Evolutionary conservation across 176 grass and related monocot species (phyloP).

Genomic region (Aechmea fasciata): DNA sequence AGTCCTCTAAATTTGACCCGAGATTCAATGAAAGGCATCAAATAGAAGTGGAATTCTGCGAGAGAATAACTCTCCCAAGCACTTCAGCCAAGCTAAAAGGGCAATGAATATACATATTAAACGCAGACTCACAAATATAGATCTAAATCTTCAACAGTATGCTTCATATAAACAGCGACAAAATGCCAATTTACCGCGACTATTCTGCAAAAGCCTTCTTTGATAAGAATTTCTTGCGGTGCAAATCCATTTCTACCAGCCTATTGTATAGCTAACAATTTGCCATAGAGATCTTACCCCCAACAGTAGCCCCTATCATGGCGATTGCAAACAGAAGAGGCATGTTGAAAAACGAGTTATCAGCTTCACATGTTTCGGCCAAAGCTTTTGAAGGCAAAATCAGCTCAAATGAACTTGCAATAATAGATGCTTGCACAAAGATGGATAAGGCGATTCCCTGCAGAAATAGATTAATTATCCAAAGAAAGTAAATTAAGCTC

Average conservation of each 20-base stretch:
- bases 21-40: background rate
- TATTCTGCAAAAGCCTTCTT: background rate
- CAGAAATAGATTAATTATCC: background rate
- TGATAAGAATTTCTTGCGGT: background rate
- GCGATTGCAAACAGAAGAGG: constrained; percentile 84
- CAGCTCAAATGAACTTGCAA: constrained; percentile 33
- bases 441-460: constrained; percentile 36
- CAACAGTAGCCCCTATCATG: constrained; percentile 93
- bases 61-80: background rate
- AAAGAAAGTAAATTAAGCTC: too few relatives aligned
- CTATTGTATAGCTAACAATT: constrained; percentile 8
- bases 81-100: background rate
- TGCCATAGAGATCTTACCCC: constrained; percentile 40
- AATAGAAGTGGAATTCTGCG: background rate
- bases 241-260: background rate
- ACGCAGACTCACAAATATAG: too few relatives aligned
- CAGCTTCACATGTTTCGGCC: constrained; percentile 66
- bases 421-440: constrained; percentile 36
- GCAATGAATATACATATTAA: background rate
- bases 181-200: background rate
- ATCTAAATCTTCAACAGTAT: too few relatives aligned
- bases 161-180: background rate
- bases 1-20: too few relatives aligned
- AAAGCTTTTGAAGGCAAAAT: constrained; percentile 43
- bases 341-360: constrained; percentile 79